Conservation (phyloP, 805 yeast species). For the Brettanomyces nanus region DNA sequence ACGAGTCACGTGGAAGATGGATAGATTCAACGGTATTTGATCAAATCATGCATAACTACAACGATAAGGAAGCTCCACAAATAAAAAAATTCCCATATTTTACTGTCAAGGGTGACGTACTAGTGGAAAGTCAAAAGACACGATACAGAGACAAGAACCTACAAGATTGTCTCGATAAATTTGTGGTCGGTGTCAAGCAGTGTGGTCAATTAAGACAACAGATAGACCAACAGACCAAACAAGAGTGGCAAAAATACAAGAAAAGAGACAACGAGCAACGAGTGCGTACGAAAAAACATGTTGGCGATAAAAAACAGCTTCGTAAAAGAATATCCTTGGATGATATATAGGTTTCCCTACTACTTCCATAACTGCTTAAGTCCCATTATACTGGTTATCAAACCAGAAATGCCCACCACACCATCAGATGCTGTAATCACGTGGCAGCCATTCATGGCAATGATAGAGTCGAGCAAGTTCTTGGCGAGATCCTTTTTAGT, state of each 20-base stretch:
- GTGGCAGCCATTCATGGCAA: slow-evolving; percentile 64
- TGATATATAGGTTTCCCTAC: slow-evolving; percentile 22
- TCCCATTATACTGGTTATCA: slow-evolving; percentile 72
- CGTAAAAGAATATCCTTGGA: slow-evolving; percentile 12
- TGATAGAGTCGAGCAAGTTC: slow-evolving; percentile 67
- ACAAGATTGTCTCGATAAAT: slow-evolving; percentile 37
- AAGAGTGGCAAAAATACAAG: slow-evolving; percentile 32
- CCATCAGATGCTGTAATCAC: slow-evolving; percentile 65
- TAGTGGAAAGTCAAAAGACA: slow-evolving; percentile 19
- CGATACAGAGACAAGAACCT: slow-evolving; percentile 39
- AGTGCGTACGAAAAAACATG: slow-evolving; percentile 14
- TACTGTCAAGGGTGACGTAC: slow-evolving; percentile 20
- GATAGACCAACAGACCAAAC: slow-evolving; percentile 30
- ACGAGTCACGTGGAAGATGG: slow-evolving; percentile 35
- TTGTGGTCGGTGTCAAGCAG: slow-evolving; percentile 32
- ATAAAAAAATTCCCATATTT: slow-evolving; percentile 19
- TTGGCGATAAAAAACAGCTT: slow-evolving; percentile 17
- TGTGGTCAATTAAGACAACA: slow-evolving; percentile 31
- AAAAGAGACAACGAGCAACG: slow-evolving; percentile 17
- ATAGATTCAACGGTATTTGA: slow-evolving; percentile 30
- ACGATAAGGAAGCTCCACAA: slow-evolving; percentile 10
- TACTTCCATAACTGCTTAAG: slow-evolving; percentile 62
- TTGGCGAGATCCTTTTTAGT: slow-evolving; percentile 61
- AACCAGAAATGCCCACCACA: slow-evolving; percentile 75
- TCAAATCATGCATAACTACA: slow-evolving; percentile 23